A percentile compares a stretch with the other conserved stretches of the same genome.
These are phyloP conservation scores for Camellia japonica DNA, from an alignment of 148 eudicot species.

Conservation along the genomic window DNA sequence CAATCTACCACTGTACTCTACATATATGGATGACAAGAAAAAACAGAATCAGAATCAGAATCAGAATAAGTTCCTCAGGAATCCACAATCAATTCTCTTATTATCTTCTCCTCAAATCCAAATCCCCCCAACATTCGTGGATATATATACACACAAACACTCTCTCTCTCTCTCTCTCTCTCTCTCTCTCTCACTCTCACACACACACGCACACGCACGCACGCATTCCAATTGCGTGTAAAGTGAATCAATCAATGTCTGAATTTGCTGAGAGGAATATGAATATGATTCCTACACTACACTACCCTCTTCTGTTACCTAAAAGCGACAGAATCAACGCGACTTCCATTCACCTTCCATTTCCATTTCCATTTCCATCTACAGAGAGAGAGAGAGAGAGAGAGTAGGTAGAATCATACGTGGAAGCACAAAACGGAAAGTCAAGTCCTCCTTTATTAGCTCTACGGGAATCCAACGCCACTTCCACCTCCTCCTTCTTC, in stretches of 20 bases:
- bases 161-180: too few species aligned
- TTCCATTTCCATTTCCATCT: neutral
- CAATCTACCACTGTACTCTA: neutral
- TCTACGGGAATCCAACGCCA: conserved; percentile 15
- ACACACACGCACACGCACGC: too few species aligned
- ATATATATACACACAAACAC: neutral
- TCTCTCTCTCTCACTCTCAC: too few species aligned
- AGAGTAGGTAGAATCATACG: conserved; percentile 10
- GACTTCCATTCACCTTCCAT: neutral
- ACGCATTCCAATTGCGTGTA: neutral
- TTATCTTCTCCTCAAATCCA: neutral
- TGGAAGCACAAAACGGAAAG: neutral
- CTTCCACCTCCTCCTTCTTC: neutral
- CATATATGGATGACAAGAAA: neutral
- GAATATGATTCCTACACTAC: conserved; percentile 14
- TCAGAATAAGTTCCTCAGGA: conserved; percentile 16
- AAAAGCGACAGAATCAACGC: neutral
- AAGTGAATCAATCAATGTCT: neutral
- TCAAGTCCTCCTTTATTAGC: neutral
- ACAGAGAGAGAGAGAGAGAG: conserved; percentile 6
- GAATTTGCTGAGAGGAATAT: neutral
- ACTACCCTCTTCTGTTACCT: too few species aligned
- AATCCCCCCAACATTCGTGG: neutral
- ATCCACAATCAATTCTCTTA: neutral
- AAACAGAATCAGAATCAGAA: neutral